Evolutionary conservation across 352 stramenopile species (phyloP), one percentile per base, ranked within the genome.

Genomic region (Pythium biforme): DNA sequence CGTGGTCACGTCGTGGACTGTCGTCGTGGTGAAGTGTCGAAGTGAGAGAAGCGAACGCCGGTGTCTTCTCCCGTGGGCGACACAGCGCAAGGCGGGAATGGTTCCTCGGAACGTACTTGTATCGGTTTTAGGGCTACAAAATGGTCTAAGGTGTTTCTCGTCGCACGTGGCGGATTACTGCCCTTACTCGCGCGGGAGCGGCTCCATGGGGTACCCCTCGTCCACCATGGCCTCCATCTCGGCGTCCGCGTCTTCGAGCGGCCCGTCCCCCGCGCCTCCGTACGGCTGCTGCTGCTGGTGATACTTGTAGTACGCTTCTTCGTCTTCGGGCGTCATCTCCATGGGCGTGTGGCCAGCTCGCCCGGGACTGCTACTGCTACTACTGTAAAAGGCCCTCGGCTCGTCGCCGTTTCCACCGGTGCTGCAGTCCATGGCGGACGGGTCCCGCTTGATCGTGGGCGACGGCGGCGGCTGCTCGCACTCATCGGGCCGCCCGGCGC

Each of bases 401-500:
- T 17, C 56, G 22, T 29, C 56, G 29, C 45, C 12, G 15, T n/a
- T n/a, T n/a, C 51, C 51, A 7, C 20, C 22, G 17, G 8, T n/a
- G n/a, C n/a, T 5, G 20, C 47, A 39, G 26, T 64, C 62, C 54
- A 65, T 65, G 9, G 65, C 56, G n/a, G 73, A 86, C 8, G 78
- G 72, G n/a, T 92, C 81, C 50, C 81, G 75, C 68, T 92, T 95
- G 65, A 92, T 89, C 26, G 74, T 79, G 11, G 86, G 86, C 15
- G 83, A 95, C 25, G 81, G 81, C 33, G 81, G 83, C 26, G 77
- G 75, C 39, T 90, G 85, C 60, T 92, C 80, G 52, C 83, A 90
- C 58, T 89, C 83, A 41, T 93, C 81, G 0, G 82, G 76, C 0
- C 75, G 72, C 10, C n/a, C n/a, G n/a, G 40, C 15, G 4, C 62